Evolutionary conservation across 495 filamentous ascomycete genomes (phyloP).

Genomic region (Penicillium macrosclerotiorum): DNA sequence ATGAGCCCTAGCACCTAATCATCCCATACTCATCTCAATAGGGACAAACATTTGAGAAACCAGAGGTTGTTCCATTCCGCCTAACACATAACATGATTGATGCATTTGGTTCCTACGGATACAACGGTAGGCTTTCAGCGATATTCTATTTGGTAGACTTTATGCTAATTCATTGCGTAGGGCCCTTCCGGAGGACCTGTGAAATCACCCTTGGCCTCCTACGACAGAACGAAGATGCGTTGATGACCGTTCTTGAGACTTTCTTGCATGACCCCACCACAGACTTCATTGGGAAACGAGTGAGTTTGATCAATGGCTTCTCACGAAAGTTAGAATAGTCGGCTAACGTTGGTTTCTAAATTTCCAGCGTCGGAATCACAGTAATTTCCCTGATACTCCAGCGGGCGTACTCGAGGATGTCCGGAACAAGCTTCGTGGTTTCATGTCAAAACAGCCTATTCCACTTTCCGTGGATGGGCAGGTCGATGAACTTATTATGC

Average conservation of each 20-base stretch:
- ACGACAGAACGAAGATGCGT: conserved; percentile 85
- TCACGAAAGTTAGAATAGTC: neutral
- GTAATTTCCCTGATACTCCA: conserved; percentile 76
- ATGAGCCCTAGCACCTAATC: too few species aligned
- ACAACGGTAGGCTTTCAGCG: conserved; percentile 54
- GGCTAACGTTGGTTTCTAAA: conserved; percentile 9
- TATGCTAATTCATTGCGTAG: conserved; percentile 33
- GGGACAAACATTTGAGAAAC: conserved; percentile 90
- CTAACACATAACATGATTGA: conserved; percentile 98
- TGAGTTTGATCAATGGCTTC: conserved; percentile 11
- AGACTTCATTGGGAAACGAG: conserved; percentile 81
- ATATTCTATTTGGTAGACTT: conserved; percentile 1
- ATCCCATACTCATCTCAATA: conserved; percentile 15
- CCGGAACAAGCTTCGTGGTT: conserved; percentile 77
- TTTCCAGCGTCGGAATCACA: conserved; percentile 53
- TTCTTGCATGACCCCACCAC: conserved; percentile 96
- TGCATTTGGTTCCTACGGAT: conserved; percentile 90
- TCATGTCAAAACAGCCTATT: conserved; percentile 81
- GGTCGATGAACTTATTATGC: conserved; percentile 85
- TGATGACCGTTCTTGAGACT: conserved; percentile 95
- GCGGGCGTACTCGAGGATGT: conserved; percentile 89
- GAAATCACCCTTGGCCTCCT: conserved; percentile 84
- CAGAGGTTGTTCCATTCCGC: conserved; percentile 94
- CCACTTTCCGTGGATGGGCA: conserved; percentile 93
- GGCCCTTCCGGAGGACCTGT: conserved; percentile 86